Percentiles rank a stretch among this genome's conserved stretches.
phyloP scores from a whole-genome alignment of 768 basidiomycete genomes.

The Strobilomyces confusus region DNA sequence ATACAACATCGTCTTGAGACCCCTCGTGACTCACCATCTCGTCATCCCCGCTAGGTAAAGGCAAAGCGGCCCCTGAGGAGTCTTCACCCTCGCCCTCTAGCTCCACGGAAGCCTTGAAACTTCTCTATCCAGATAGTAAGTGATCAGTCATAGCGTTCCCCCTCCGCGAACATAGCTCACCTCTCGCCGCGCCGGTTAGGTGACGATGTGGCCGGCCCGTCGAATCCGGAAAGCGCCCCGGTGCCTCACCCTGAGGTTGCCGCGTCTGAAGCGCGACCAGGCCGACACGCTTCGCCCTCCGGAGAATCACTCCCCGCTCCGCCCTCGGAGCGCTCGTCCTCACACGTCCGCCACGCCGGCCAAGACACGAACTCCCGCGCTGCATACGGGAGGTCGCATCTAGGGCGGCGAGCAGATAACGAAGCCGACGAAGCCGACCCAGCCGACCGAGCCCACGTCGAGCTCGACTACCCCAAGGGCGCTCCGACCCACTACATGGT shows the following conservation, averaged over 20 bases:
- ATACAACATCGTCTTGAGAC: background rate
- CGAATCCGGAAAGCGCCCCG: background rate
- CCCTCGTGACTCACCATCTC: background rate
- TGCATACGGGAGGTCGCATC: too few species aligned
- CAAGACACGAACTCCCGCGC: background rate
- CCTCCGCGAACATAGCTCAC: background rate
- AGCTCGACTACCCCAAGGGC: conserved; percentile 4
- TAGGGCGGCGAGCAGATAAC: too few species aligned
- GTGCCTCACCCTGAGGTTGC: background rate
- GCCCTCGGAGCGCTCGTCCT: background rate
- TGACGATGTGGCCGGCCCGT: conserved; percentile 3
- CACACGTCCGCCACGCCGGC: background rate
- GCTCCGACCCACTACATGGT: conserved; percentile 24
- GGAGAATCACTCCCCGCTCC: background rate
- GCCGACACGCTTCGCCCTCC: background rate
- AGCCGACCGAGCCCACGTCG: background rate
- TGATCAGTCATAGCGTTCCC: background rate
- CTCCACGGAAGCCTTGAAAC: conserved; percentile 8
- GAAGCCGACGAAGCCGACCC: conserved; percentile 2
- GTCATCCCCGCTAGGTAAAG: conserved; percentile 1
- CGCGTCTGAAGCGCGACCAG: background rate
- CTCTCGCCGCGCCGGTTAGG: conserved; percentile 1
- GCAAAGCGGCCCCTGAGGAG: background rate
- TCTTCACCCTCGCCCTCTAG: conserved; percentile 2
- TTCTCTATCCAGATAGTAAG: conserved; percentile 11